Base-by-base conservation (phyloP, 2,329 filamentous ascomycete species). In the Stachybotrys echinatus region DNA sequence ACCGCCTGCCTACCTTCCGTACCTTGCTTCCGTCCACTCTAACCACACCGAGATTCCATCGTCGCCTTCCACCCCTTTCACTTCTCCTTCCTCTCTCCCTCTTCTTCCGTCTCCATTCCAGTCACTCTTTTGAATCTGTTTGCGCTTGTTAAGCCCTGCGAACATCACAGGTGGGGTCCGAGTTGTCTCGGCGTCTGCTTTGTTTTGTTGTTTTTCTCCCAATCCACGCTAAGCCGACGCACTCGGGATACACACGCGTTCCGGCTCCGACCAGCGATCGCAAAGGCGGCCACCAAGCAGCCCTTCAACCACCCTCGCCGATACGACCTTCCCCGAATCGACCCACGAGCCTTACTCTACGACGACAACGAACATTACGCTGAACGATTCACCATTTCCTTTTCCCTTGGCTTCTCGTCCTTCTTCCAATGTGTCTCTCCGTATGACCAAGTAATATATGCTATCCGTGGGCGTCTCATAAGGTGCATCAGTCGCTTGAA, bases 71-170 rank as follows among this genome's bases (percentile, higher is more conserved):
- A n/a, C n/a, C n/a, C 8, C 19, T 40, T 34, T 23, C 18, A 34
- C 39, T 44, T 6, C 31, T 53, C 55, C 56, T 54, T 59, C 59
- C 53, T 55, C 56, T 54, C 51, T 51, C 55, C 56, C 49, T 61
- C 58, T 56, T 54, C 50, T 54, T 55, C 55, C 60, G 53, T 58
- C 60, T 55, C 55, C 56, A 59, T 62, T 62, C 59, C 58, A 57
- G 59, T 62, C 60, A 54, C 55, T 57, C 60, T 53, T 62, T 68
- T 60, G 57, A 53, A 57, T 65, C 65, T 54, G 58, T 66, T 63
- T 63, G 58, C 57, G 57, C 54, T 50, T 52, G 55, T 60, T 52
- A 52, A 45, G 52, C 52, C 52, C 54, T 54, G 47, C 49, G 34
- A 58, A 55, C 44, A 49, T n/a, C 52, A 53, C 50, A 49, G 53